These are phyloP conservation scores for Saitozyma podzolica DNA, from an alignment of 768 basidiomycete species.

Conservation along the genomic window DNA sequence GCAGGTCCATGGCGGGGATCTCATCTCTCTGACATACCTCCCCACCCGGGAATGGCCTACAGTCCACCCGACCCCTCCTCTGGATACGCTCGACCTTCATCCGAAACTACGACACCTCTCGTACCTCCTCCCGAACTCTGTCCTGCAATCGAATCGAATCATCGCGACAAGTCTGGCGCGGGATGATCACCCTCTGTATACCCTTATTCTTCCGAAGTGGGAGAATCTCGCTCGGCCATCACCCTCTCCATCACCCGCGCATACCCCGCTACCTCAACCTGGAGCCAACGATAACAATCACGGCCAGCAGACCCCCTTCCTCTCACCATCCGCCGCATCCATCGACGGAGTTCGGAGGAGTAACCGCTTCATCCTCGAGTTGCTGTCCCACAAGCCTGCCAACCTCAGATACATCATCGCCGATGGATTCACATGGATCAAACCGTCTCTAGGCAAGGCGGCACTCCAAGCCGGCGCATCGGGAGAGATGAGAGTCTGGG, in stretches of 20 bases:
- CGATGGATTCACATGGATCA: conserved; percentile 43
- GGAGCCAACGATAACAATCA: no score
- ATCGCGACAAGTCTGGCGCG: conserved; percentile 4
- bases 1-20: conserved; percentile 32
- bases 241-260: conserved; percentile 15
- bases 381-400: conserved; percentile 11
- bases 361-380: conserved; percentile 13
- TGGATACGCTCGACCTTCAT: conserved; percentile 29
- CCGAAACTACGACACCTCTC: conserved; percentile 32
- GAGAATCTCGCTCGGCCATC: conserved; percentile 14
- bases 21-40: conserved; percentile 41
- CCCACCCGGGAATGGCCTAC: conserved; percentile 37
- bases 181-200: conserved; percentile 27
- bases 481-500: conserved; percentile 42
- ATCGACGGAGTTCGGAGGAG: neutral
- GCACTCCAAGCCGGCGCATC: conserved; percentile 42
- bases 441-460: conserved; percentile 32
- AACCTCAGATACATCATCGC: conserved; percentile 26
- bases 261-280: neutral
- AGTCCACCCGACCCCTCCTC: conserved; percentile 21
- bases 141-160: conserved; percentile 17
- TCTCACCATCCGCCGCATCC: neutral
- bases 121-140: conserved; percentile 24
- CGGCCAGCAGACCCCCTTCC: neutral
- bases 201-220: conserved; percentile 39